Evolutionary conservation across 2,329 filamentous ascomycete genomes (phyloP), one percentile per base, ranked within the genome.

Genomic region (Fusarium compactum): DNA sequence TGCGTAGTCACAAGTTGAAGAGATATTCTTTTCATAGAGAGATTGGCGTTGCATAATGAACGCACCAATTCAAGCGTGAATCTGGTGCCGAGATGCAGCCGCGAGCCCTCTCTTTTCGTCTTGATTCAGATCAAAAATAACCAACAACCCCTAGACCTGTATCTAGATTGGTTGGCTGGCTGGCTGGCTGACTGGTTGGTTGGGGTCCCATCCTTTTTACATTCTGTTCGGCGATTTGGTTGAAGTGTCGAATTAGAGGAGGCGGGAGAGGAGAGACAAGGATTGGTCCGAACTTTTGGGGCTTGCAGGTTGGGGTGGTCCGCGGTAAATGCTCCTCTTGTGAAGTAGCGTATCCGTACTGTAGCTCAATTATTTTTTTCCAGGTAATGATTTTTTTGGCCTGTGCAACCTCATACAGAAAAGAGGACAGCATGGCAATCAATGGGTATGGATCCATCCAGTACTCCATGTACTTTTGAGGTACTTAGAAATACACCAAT

Each of bases 281-380:
- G 58, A 69, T 71, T 58, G 47, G 68, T 30, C 29, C 44, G 30
- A 71, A 71, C 57, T 62, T 69, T 71, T 71, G 60, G 69, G 69
- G 69, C 68, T 62, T 65, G 50, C 52, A 71, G 59, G 60, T 71
- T 71, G 65, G 52, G 69, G 68, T 67, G 68, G 50, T 32, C 56
- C 47, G 58, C 58, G 67, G 67, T 69, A 70, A 70, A 64, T 67
- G 59, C 57, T 67, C 57, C 62, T 70, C 62, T 55, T 61, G 27
- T 47, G 63, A 48, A 62, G 47, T 70, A 67, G 56, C 53, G 34
- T n/a, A n/a, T n/a, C n/a, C n/a, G n/a, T 40, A 29, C 44, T 29
- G 25, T 46, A 25, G 24, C 48, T 45, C 58, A 41, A 52, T 53
- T 25, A 69, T 55, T 65, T 51, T 58, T 41, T 38, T 38, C 32